A percentile compares a stretch with the other conserved stretches of the same genome.
Evolutionary conservation across 164 flowering plant genomes (phyloP).

Genomic region (Hamamelis virginiana): DNA sequence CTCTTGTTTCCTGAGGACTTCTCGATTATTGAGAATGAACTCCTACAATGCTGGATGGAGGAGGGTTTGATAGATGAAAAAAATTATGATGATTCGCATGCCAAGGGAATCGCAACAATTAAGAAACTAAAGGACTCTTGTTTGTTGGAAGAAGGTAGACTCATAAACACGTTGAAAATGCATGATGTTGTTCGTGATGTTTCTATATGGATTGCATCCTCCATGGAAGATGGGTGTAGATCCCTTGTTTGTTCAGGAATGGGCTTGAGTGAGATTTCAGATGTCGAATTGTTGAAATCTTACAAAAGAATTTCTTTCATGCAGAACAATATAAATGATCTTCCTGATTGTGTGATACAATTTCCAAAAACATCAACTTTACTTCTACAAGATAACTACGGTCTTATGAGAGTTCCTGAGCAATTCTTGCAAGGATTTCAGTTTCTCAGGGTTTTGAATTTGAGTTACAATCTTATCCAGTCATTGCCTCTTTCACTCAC

Average conservation of each 20-base stretch:
- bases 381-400: constrained; percentile 23
- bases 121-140: no score
- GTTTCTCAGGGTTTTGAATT: constrained; percentile 18
- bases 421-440: constrained; percentile 9
- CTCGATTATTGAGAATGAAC: no score
- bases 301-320: no score
- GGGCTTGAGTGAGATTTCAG: constrained; percentile 6
- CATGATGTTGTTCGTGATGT: constrained; percentile 15
- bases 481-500: constrained; percentile 23
- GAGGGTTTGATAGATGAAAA: no score
- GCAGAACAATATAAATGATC: not conserved
- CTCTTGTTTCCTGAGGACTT: not conserved
- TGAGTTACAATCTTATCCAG: constrained; percentile 13
- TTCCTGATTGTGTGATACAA: constrained; percentile 7
- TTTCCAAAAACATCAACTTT: constrained; percentile 15
- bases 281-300: not conserved
- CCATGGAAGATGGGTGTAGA: not conserved
- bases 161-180: no score
- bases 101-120: no score
- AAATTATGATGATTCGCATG: no score
- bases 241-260: constrained; percentile 8
- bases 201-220: constrained; percentile 10
- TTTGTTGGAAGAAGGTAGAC: no score
- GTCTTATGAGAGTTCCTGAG: constrained; percentile 14
- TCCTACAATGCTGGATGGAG: no score